Evolutionary conservation across 192 early-diverging fungal genomes (phyloP).

Genomic region (Backusella australiensis): DNA sequence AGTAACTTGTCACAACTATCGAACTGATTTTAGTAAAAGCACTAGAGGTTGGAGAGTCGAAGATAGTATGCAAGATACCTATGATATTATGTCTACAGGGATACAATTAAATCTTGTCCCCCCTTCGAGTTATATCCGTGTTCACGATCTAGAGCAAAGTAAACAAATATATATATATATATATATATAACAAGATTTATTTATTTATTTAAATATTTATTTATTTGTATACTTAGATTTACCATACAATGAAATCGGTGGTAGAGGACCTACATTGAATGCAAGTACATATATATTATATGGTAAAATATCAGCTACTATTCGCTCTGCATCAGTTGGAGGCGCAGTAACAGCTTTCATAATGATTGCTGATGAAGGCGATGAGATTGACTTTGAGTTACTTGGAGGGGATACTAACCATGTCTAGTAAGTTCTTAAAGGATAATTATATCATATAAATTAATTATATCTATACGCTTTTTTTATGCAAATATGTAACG

Average conservation of each 20-base stretch:
- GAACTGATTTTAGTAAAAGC: conserved; percentile 6
- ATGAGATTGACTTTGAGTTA: conserved; percentile 56
- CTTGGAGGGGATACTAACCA: conserved; percentile 35
- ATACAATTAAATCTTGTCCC: not conserved
- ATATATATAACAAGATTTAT: not conserved
- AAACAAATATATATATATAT: conserved; percentile 10
- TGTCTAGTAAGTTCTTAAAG: conserved; percentile 18
- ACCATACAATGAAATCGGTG: conserved; percentile 19
- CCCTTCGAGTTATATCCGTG: conserved; percentile 7
- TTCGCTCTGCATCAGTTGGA: conserved; percentile 32
- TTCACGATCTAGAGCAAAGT: not conserved
- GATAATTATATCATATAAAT: not conserved
- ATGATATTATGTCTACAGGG: not conserved
- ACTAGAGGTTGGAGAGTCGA: conserved; percentile 9
- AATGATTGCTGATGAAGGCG: conserved; percentile 41
- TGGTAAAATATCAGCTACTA: conserved; percentile 38
- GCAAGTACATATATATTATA: conserved; percentile 36
- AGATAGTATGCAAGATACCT: conserved; percentile 14
- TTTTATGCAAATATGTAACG: not conserved
- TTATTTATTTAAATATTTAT: not conserved
- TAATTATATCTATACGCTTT: not conserved
- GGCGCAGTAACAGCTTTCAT: conserved; percentile 42
- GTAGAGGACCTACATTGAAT: conserved; percentile 25
- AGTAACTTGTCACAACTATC: conserved; percentile 9
- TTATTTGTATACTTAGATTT: conserved; percentile 16